Evolutionary conservation across 768 basidiomycete genomes (phyloP), one percentile per base, ranked within the genome.

Genomic region (Phanerodontia chrysosporium): DNA sequence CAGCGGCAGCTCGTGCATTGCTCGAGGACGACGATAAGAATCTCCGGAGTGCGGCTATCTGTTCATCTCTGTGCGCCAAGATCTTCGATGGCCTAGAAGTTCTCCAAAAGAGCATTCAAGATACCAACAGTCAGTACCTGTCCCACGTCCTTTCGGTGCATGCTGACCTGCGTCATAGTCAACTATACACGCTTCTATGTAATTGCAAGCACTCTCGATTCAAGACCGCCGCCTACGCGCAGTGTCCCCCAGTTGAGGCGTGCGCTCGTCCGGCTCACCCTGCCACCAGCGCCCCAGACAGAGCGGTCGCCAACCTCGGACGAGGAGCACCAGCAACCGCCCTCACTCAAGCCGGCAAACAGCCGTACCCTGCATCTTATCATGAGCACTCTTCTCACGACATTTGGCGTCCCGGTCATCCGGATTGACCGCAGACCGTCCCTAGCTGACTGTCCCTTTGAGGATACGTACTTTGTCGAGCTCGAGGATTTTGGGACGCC

Each of bases 141-240:
- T 21, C 29, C 28, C 22, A 18, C 3, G 2, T n/a, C 9, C 28
- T n/a, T n/a, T n/a, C n/a, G n/a, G n/a, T n/a, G n/a, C n/a, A n/a
- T n/a, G n/a, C n/a, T n/a, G n/a, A n/a, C n/a, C n/a, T n/a, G n/a
- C n/a, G n/a, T n/a, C n/a, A 0, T 49, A 90, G 89, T 70, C 21
- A 90, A 90, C 63, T 82, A 75, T 53, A 90, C 89, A 5, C 81
- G 87, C 44, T 90, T 90, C 72, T 87, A 82, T 64, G 72, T 89
- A 48, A 63, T 89, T 58, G 74, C 80, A 3, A 69, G 74, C 29
- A 73, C 76, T 14, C 65, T 64, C 35, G 66, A 76, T 3, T 59
- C 62, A 10, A 61, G 63, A 10, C 60, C 74, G 27, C 75, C 76
- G 1, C 59, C 61, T 45, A 42, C 56, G 14, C 49, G 8, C 25